A percentile compares a stretch with the other conserved stretches of the same genome.
Evolutionary conservation across 768 basidiomycete species (phyloP).

Genomic region (Lactifluus subvellereus): DNA sequence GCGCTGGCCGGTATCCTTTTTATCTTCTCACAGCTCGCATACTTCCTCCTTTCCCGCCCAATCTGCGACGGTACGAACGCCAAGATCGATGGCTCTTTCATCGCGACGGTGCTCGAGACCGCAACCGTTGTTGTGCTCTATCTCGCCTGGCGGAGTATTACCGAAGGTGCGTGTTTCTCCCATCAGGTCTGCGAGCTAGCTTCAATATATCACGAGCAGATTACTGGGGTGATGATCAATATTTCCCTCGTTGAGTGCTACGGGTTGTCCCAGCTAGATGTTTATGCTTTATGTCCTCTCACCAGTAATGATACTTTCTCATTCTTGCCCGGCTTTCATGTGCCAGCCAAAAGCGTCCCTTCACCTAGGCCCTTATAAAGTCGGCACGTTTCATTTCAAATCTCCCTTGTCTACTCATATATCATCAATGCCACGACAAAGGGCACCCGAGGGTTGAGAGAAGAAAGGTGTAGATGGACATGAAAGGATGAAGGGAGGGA

Average conservation of each 20-base stretch:
- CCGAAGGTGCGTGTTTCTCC: conserved; percentile 59
- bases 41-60: conserved; percentile 71
- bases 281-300: neutral
- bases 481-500: neutral
- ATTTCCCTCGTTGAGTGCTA: conserved; percentile 31
- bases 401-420: conserved; percentile 6
- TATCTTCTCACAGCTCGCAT: conserved; percentile 72
- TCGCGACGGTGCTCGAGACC: conserved; percentile 81
- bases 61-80: conserved; percentile 63
- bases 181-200: neutral
- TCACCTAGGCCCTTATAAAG: neutral
- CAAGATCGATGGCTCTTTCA: conserved; percentile 81
- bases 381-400: conserved; percentile 5
- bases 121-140: conserved; percentile 62
- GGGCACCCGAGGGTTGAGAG: neutral
- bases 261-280: neutral
- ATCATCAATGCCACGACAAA: conserved; percentile 4
- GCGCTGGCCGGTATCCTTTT: conserved; percentile 69
- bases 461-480: neutral
- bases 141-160: conserved; percentile 82
- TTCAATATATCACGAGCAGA: conserved; percentile 26
- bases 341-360: too few relatives aligned
- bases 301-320: neutral
- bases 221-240: conserved; percentile 45
- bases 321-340: neutral